phyloP scores from a whole-genome alignment of 192 early-diverging fungal species.

The Polychytrium aggregatum region DNA sequence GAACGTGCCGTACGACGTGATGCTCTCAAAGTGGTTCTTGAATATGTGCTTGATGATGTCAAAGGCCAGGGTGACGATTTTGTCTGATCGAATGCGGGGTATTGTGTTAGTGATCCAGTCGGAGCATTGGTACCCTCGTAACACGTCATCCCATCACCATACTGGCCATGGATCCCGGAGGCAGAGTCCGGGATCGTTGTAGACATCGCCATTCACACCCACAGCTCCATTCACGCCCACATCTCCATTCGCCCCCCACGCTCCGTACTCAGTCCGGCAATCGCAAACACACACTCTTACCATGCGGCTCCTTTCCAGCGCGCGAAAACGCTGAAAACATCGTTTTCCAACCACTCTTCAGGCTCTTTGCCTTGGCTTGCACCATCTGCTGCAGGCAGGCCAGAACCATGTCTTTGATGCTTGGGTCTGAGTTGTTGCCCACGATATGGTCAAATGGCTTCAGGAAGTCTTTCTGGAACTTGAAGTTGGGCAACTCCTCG shows the following conservation, averaged over 20 bases:
- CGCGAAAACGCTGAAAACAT: constrained; percentile 18
- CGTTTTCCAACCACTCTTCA: constrained; percentile 48
- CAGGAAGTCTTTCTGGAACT: constrained; percentile 95
- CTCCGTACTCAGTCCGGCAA: too few relatives aligned
- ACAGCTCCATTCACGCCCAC: too few relatives aligned
- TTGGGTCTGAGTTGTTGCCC: constrained; percentile 63
- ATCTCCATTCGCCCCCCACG: too few relatives aligned
- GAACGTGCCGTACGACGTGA: constrained; percentile 42
- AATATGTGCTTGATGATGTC: constrained; percentile 56
- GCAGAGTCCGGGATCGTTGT: too few relatives aligned
- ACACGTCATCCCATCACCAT: too few relatives aligned
- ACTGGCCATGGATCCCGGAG: too few relatives aligned
- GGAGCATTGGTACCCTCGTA: too few relatives aligned
- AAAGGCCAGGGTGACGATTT: constrained; percentile 58
- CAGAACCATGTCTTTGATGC: constrained; percentile 64
- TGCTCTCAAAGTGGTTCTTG: constrained; percentile 52
- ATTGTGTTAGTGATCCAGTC: too few relatives aligned
- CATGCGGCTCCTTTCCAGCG: neutral
- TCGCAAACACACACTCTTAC: neutral
- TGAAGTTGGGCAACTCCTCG: constrained; percentile 91
- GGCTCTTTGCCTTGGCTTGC: constrained; percentile 37
- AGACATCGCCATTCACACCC: too few relatives aligned
- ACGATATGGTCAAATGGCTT: constrained; percentile 74
- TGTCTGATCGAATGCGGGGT: constrained; percentile 32
- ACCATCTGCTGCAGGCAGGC: constrained; percentile 47